These are phyloP conservation scores for Holtermanniella nyarrowii DNA, from an alignment of 768 basidiomycete genomes.

Conservation along the genomic window DNA sequence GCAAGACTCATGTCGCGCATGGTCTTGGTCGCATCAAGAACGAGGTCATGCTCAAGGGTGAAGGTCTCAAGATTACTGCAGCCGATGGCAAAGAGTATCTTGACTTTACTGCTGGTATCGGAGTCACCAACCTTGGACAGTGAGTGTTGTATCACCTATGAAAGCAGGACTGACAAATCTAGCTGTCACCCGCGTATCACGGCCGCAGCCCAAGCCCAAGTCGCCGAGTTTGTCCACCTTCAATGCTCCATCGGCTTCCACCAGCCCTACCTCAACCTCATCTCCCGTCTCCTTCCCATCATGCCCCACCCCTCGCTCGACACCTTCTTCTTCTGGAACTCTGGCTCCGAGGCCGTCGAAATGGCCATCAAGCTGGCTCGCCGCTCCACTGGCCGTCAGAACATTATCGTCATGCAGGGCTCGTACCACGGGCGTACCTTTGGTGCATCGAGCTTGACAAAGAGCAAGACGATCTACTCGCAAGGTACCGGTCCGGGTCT, in stretches of 20 bases:
- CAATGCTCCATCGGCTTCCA: constrained; percentile 72
- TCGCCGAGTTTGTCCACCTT: constrained; percentile 29
- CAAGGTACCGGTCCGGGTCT: constrained; percentile 69
- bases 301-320: constrained; percentile 88
- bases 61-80: constrained; percentile 61
- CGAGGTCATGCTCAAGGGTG: constrained; percentile 36
- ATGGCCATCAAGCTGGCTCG: constrained; percentile 82
- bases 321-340: constrained; percentile 97
- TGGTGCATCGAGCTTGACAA: constrained; percentile 88
- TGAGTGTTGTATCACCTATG: not conserved
- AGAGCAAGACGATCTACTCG: constrained; percentile 83
- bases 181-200: constrained; percentile 35
- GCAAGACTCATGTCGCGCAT: constrained; percentile 37
- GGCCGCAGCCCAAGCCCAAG: constrained; percentile 27
- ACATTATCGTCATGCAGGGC: constrained; percentile 88
- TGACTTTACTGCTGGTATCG: constrained; percentile 73
- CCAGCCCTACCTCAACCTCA: constrained; percentile 73
- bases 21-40: constrained; percentile 39
- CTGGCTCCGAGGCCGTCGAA: constrained; percentile 87
- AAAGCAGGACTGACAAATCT: constrained; percentile 34
- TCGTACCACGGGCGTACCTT: constrained; percentile 84
- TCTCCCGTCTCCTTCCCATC: constrained; percentile 69
- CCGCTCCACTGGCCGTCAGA: constrained; percentile 63
- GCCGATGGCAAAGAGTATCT: constrained; percentile 63
- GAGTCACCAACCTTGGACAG: constrained; percentile 70